Conservation (phyloP, 768 basidiomycete genomes). For the Lentinula raphanica region DNA sequence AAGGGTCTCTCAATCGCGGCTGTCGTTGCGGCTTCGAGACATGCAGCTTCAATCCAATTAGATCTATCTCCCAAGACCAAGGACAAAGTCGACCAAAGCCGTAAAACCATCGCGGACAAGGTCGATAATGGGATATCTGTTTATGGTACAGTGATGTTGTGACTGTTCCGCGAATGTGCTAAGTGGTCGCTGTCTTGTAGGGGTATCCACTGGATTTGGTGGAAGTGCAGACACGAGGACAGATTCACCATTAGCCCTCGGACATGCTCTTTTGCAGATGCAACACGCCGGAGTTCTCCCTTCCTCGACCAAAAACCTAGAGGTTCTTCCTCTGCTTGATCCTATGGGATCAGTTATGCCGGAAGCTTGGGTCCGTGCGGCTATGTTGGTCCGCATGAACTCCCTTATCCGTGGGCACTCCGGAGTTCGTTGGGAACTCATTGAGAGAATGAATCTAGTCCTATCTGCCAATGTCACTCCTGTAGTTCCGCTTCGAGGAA, state of each 20-base stretch:
- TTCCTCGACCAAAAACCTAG: conserved; percentile 41
- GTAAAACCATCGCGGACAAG: conserved; percentile 60
- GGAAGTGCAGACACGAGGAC: conserved; percentile 88
- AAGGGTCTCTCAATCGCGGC: conserved; percentile 69
- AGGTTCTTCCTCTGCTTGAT: conserved; percentile 65
- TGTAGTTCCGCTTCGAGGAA: conserved; percentile 77
- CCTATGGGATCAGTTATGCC: conserved; percentile 74
- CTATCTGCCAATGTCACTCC: conserved; percentile 71
- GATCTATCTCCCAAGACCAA: conserved; percentile 43
- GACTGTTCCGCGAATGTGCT: background rate
- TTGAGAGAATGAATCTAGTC: conserved; percentile 72
- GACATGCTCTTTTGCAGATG: conserved; percentile 80
- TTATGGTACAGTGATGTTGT: background rate
- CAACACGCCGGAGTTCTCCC: conserved; percentile 75
- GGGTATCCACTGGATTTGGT: conserved; percentile 60
- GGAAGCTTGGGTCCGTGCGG: conserved; percentile 82
- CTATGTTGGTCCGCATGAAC: conserved; percentile 84
- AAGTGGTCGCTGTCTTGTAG: background rate
- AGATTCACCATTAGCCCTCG: conserved; percentile 64
- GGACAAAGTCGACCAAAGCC: conserved; percentile 55
- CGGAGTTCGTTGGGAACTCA: conserved; percentile 75
- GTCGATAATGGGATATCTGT: conserved; percentile 30
- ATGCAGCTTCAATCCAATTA: conserved; percentile 46
- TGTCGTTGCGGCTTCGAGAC: conserved; percentile 71
- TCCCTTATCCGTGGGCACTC: conserved; percentile 87